Conservation (phyloP, 2,329 filamentous ascomycete genomes). For the Cordyceps farinosa region DNA sequence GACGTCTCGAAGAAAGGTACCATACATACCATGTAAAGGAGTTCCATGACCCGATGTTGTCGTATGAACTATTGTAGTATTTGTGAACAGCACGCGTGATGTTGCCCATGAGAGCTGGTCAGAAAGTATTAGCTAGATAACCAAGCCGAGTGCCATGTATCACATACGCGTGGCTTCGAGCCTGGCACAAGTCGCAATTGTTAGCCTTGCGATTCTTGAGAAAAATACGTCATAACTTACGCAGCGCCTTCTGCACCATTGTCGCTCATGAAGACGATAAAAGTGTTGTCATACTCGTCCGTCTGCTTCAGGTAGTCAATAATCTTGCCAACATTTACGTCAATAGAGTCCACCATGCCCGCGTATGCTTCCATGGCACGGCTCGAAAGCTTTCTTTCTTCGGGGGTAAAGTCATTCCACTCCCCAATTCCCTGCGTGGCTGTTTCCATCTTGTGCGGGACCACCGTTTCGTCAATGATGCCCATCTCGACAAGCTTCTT, state of each 20-base stretch:
- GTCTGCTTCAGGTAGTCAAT: conserved; percentile 44
- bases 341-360: conserved; percentile 52
- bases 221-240: conserved; percentile 21
- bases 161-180: too few species aligned
- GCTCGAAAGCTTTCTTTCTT: conserved; percentile 16
- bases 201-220: too few species aligned
- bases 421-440: conserved; percentile 1
- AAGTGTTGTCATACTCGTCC: conserved; percentile 50
- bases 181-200: too few species aligned
- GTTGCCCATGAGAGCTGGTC: conserved; percentile 9
- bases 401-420: conserved; percentile 22
- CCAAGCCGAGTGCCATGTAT: conserved; percentile 28
- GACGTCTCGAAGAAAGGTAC: too few species aligned
- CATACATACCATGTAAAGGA: conserved; percentile 54
- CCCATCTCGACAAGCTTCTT: conserved; percentile 40
- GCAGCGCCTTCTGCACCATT: conserved; percentile 52
- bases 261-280: conserved; percentile 52
- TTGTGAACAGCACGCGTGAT: not conserved
- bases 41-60: conserved; percentile 54
- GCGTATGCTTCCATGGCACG: conserved; percentile 42
- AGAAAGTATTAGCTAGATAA: conserved; percentile 53
- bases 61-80: conserved; percentile 47
- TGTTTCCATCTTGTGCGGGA: conserved; percentile 13
- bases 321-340: conserved; percentile 47
- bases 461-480: conserved; percentile 31